phyloP scores from a whole-genome alignment of 1,284 basidiomycete species.

The Puccinia coronata region DNA sequence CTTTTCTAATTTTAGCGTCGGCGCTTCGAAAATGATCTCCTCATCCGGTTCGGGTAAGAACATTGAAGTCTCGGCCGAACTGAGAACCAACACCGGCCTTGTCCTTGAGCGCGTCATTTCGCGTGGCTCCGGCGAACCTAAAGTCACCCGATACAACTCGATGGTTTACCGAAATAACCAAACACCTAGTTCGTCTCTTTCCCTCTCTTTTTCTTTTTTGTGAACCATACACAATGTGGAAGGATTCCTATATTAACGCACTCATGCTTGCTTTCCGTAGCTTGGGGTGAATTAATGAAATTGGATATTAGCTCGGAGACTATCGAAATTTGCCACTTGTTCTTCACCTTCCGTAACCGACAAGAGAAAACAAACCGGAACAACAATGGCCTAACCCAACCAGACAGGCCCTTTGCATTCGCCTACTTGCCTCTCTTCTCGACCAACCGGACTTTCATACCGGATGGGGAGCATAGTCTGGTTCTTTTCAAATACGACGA shows the following conservation, averaged over 20 bases:
- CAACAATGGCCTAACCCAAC: constrained; percentile 59
- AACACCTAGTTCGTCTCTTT: constrained; percentile 52
- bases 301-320: constrained; percentile 71
- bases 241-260: too few species aligned
- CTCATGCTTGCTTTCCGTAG: too few species aligned
- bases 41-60: constrained; percentile 61
- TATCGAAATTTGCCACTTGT: constrained; percentile 81
- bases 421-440: constrained; percentile 86
- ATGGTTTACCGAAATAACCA: constrained; percentile 74
- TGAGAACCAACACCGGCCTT: constrained; percentile 75
- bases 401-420: constrained; percentile 84
- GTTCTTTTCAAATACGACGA: constrained; percentile 71
- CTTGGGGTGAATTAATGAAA: constrained; percentile 91
- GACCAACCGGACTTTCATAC: constrained; percentile 74
- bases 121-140: constrained; percentile 80
- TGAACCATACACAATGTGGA: too few species aligned
- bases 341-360: constrained; percentile 88
- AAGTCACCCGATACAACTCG: constrained; percentile 78
- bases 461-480: constrained; percentile 85
- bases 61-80: constrained; percentile 85
- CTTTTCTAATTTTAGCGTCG: constrained; percentile 37
- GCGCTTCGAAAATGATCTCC: constrained; percentile 50
- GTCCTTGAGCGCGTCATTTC: constrained; percentile 74
- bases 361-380: constrained; percentile 54
- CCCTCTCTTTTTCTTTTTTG: background rate